phyloP scores from a whole-genome alignment of 106 monocot genomes.

The Dactylorhiza incarnata region DNA sequence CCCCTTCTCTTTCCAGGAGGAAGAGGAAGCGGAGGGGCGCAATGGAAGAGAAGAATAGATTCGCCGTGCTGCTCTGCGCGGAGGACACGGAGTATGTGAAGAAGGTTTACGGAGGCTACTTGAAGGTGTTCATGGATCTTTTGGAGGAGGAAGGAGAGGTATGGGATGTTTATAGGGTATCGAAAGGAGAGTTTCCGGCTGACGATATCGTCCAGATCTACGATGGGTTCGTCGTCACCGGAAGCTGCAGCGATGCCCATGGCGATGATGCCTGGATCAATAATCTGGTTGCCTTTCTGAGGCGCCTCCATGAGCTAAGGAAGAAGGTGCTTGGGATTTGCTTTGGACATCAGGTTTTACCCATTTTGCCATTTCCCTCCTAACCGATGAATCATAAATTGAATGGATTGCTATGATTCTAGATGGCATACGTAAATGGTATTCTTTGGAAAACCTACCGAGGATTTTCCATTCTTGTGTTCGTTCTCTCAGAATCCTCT shows the following conservation, averaged over 20 bases:
- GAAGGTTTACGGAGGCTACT: slow-evolving; percentile 74
- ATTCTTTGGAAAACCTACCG: too few relatives aligned
- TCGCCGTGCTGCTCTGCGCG: slow-evolving; percentile 63
- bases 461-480: too few relatives aligned
- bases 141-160: slow-evolving; percentile 51
- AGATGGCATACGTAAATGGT: too few relatives aligned
- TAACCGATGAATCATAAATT: too few relatives aligned
- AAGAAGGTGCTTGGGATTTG: slow-evolving; percentile 82
- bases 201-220: slow-evolving; percentile 24
- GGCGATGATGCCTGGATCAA: slow-evolving; percentile 70
- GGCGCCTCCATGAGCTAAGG: slow-evolving; percentile 19
- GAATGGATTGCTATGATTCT: too few relatives aligned
- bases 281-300: slow-evolving; percentile 36
- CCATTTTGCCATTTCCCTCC: background rate
- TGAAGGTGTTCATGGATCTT: slow-evolving; percentile 48
- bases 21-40: slow-evolving; percentile 6
- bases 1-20: background rate
- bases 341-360: slow-evolving; percentile 85
- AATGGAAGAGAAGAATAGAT: slow-evolving; percentile 32
- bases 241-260: slow-evolving; percentile 86
- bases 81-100: slow-evolving; percentile 86
- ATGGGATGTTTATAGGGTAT: slow-evolving; percentile 56
- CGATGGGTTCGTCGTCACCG: slow-evolving; percentile 78
- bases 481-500: too few relatives aligned
- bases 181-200: slow-evolving; percentile 53